Evolutionary conservation across 768 basidiomycete species (phyloP).

Genomic region (Auriscalpium microsporum): DNA sequence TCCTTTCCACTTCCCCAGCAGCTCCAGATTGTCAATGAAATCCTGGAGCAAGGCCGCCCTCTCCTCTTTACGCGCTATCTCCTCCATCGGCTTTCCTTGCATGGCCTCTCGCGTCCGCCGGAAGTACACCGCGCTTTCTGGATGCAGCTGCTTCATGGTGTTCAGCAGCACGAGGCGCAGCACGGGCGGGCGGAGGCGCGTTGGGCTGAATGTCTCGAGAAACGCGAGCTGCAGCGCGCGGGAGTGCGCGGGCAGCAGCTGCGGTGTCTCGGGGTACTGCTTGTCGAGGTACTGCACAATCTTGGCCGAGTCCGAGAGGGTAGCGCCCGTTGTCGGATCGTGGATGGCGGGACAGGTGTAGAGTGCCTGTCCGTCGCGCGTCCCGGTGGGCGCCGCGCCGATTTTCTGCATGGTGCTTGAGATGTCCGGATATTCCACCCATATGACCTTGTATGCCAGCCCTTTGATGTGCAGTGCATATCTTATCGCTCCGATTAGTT

Average conservation of each 20-base stretch:
- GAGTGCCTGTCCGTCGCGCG: neutral
- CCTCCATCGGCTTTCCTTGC: slow-evolving; percentile 1
- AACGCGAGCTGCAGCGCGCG: slow-evolving; percentile 2
- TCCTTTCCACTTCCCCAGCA: neutral
- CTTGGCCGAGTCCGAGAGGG: slow-evolving; percentile 11
- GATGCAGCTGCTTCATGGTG: neutral
- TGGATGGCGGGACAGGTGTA: slow-evolving; percentile 16
- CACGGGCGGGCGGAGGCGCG: neutral
- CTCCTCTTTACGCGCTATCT: neutral
- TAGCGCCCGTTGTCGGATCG: slow-evolving; percentile 4
- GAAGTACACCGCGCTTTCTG: slow-evolving; percentile 6
- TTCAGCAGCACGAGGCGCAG: neutral
- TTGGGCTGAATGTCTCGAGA: neutral
- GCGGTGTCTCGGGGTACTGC: slow-evolving; percentile 4
- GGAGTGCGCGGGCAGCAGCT: slow-evolving; percentile 7
- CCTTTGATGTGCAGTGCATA: neutral
- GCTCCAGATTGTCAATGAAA: neutral
- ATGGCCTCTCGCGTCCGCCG: slow-evolving; percentile 3
- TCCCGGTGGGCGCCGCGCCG: neutral
- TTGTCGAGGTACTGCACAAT: slow-evolving; percentile 16
- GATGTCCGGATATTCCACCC: neutral
- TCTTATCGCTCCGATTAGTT: neutral
- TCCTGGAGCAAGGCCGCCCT: neutral
- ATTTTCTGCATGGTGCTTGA: neutral
- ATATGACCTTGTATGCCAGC: neutral